phyloP scores from a whole-genome alignment of 768 basidiomycete genomes.

The Botryobasidium botryosum region DNA sequence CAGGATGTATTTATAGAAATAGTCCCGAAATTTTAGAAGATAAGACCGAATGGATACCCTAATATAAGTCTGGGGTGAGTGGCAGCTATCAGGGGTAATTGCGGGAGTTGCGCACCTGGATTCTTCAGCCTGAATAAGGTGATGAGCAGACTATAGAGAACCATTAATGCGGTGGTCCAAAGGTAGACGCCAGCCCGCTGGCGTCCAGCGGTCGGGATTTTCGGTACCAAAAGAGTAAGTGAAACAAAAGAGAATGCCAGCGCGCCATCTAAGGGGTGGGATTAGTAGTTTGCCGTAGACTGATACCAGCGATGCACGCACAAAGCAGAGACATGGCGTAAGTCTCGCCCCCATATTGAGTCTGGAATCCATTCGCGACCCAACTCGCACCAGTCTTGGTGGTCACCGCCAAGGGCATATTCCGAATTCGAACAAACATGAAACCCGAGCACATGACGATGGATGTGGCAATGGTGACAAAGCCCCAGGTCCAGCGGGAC shows the following conservation, averaged over 20 bases:
- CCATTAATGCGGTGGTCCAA: constrained; percentile 65
- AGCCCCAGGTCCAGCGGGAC: constrained; percentile 67
- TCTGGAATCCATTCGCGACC: constrained; percentile 80
- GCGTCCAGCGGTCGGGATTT: constrained; percentile 47
- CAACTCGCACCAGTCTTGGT: constrained; percentile 38
- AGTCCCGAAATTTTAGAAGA: no score
- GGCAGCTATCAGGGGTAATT: neutral
- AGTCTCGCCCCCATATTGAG: constrained; percentile 84
- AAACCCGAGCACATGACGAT: constrained; percentile 79
- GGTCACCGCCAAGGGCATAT: constrained; percentile 43
- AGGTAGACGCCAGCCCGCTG: constrained; percentile 82
- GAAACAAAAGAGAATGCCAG: constrained; percentile 67
- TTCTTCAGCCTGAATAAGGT: constrained; percentile 87
- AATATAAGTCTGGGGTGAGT: constrained; percentile 5
- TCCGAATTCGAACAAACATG: constrained; percentile 94
- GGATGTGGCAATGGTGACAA: constrained; percentile 39
- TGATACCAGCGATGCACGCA: constrained; percentile 27
- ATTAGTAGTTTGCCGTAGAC: neutral
- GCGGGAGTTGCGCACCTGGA: constrained; percentile 34
- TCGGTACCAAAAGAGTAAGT: constrained; percentile 50
- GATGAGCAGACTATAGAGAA: constrained; percentile 75
- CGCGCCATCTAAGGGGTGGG: constrained; percentile 46
- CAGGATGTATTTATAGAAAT: no score
- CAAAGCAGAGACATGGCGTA: constrained; percentile 75
- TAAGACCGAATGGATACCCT: constrained; percentile 81